Conservation (phyloP, 2,329 filamentous ascomycete species). For the Boeremia lycopersici region DNA sequence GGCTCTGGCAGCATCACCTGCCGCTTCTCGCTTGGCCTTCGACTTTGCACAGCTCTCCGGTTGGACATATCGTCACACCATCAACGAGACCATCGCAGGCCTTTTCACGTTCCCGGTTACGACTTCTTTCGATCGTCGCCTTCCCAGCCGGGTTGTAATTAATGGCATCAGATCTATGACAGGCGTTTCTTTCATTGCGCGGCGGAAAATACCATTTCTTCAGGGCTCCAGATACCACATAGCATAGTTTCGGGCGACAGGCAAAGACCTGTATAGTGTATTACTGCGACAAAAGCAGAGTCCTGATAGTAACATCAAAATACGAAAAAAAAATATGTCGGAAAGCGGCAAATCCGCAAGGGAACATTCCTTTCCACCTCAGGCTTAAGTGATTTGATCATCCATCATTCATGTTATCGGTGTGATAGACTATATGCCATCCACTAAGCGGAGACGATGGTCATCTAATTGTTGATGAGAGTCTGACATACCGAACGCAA, state of each 20-base stretch:
- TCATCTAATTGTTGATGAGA: too few species aligned
- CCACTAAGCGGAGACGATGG: background rate
- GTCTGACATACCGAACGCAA: too few species aligned
- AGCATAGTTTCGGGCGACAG: constrained; percentile 30
- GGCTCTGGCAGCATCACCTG: constrained; percentile 24
- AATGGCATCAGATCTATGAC: constrained; percentile 46
- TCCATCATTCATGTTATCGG: too few species aligned
- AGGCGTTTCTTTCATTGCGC: constrained; percentile 33
- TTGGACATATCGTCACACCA: background rate
- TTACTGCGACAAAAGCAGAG: constrained; percentile 30
- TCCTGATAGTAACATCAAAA: constrained; percentile 32
- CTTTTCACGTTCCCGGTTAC: constrained; percentile 32
- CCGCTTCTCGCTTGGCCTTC: constrained; percentile 24
- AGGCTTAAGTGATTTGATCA: background rate
- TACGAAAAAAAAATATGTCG: constrained; percentile 29
- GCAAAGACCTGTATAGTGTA: constrained; percentile 27
- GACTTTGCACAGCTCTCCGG: constrained; percentile 6
- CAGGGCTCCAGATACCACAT: constrained; percentile 32
- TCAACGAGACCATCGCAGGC: constrained; percentile 17
- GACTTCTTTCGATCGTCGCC: constrained; percentile 35
- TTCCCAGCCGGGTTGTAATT: constrained; percentile 46
- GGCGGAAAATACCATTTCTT: constrained; percentile 34
- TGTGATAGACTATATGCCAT: background rate
- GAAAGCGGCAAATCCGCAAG: constrained; percentile 29
- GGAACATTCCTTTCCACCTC: constrained; percentile 7